Conservation (phyloP, 805 yeast species). For the Saitoella complicata region DNA sequence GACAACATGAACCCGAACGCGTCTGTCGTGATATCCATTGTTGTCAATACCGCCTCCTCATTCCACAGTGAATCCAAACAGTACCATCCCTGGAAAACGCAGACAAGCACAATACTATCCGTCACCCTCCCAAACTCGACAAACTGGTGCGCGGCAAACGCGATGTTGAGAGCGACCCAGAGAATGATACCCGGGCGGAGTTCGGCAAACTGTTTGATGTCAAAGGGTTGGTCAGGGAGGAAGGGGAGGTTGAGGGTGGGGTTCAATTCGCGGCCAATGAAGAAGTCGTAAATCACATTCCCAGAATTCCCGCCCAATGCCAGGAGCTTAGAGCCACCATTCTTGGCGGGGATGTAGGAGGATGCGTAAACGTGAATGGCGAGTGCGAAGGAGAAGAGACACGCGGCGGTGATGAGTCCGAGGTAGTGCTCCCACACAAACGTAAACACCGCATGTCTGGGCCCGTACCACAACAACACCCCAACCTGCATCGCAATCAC, state of each 20-base stretch:
- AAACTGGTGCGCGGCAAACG: constrained; percentile 73
- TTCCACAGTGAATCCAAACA: constrained; percentile 82
- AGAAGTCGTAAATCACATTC: constrained; percentile 58
- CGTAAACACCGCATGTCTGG: constrained; percentile 36
- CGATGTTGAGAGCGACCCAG: constrained; percentile 59
- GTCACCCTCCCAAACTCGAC: constrained; percentile 38
- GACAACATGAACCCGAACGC: constrained; percentile 95
- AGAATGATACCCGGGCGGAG: constrained; percentile 84
- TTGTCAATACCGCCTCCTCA: constrained; percentile 75
- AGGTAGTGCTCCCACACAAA: constrained; percentile 55
- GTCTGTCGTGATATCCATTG: constrained; percentile 94
- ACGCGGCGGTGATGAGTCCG: constrained; percentile 46
- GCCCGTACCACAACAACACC: neutral
- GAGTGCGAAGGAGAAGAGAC: constrained; percentile 45
- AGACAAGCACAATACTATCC: constrained; percentile 59
- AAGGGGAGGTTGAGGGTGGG: constrained; percentile 51
- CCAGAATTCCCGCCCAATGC: constrained; percentile 82
- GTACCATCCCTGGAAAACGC: constrained; percentile 58
- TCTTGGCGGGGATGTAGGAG: constrained; percentile 33
- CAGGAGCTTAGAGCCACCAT: constrained; percentile 35
- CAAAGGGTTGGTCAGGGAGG: constrained; percentile 30
- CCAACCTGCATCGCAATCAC: neutral
- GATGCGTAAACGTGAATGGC: constrained; percentile 47
- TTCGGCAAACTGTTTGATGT: constrained; percentile 82
- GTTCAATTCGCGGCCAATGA: constrained; percentile 88